phyloP scores from a whole-genome alignment of 441 rosid genomes.

The Erodium trifolium region DNA sequence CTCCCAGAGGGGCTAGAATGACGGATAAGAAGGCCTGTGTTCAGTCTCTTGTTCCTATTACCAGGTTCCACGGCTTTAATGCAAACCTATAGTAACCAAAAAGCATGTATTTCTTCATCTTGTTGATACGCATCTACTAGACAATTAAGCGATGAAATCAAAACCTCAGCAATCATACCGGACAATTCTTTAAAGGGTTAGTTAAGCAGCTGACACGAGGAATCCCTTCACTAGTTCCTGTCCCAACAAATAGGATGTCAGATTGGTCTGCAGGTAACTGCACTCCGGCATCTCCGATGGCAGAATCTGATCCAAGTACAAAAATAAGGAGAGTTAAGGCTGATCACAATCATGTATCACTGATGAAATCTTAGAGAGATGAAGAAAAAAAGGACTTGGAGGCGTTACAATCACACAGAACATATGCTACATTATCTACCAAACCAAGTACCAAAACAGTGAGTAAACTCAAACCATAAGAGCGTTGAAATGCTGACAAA shows the following conservation, averaged over 20 bases:
- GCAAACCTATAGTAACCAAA: conserved; percentile 51
- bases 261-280: conserved; percentile 30
- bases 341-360: too few species aligned
- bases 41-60: conserved; percentile 64
- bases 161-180: conserved; percentile 34
- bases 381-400: too few species aligned
- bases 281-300: conserved; percentile 24
- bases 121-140: not conserved
- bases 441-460: not conserved
- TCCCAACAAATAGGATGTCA: conserved; percentile 65
- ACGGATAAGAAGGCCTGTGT: conserved; percentile 74
- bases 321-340: too few species aligned
- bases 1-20: conserved; percentile 40
- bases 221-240: conserved; percentile 91
- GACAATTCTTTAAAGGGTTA: conserved; percentile 60
- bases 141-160: conserved; percentile 6
- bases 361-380: too few species aligned
- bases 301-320: conserved; percentile 29
- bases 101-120: conserved; percentile 13
- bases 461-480: not conserved
- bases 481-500: not conserved
- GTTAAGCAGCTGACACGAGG: conserved; percentile 89
- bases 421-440: not conserved
- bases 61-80: conserved; percentile 67
- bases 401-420: too few species aligned